These are phyloP conservation scores for Sesbania bispinosa DNA, from an alignment of 306 rosid species.

Conservation along the genomic window DNA sequence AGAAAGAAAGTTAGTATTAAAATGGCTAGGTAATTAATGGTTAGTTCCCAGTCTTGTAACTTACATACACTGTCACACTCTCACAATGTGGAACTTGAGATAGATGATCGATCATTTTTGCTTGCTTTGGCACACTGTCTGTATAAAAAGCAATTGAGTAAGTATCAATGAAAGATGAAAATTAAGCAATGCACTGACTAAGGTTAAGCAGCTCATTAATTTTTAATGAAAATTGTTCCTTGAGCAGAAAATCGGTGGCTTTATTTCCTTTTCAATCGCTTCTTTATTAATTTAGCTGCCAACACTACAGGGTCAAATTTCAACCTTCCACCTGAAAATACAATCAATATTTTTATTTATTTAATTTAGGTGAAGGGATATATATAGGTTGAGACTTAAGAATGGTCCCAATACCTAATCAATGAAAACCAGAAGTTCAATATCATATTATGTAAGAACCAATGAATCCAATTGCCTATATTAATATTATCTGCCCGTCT, in stretches of 20 bases:
- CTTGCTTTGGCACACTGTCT: constrained; percentile 9
- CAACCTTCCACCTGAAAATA: background rate
- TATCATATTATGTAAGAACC: too few relatives aligned
- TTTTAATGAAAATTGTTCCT: background rate
- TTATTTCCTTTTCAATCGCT: background rate
- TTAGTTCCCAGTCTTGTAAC: background rate
- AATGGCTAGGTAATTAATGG: too few relatives aligned
- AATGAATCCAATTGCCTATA: constrained; percentile 28
- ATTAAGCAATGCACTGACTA: background rate
- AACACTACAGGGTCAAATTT: background rate
- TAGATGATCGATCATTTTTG: too few relatives aligned
- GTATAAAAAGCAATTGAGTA: constrained; percentile 14
- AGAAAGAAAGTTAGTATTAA: background rate
- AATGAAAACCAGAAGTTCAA: background rate
- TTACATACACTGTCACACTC: background rate
- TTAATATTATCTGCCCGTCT: constrained; percentile 14
- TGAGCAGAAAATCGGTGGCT: too few relatives aligned
- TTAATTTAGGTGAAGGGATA: too few relatives aligned
- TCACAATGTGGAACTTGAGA: constrained; percentile 19
- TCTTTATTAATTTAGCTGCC: background rate
- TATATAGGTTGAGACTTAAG: background rate
- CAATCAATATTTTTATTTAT: background rate
- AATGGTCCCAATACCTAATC: background rate
- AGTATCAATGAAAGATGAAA: background rate
- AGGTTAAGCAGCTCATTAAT: too few relatives aligned